phyloP scores from a whole-genome alignment of 345 rosid genomes.

The Combretum micranthum region DNA sequence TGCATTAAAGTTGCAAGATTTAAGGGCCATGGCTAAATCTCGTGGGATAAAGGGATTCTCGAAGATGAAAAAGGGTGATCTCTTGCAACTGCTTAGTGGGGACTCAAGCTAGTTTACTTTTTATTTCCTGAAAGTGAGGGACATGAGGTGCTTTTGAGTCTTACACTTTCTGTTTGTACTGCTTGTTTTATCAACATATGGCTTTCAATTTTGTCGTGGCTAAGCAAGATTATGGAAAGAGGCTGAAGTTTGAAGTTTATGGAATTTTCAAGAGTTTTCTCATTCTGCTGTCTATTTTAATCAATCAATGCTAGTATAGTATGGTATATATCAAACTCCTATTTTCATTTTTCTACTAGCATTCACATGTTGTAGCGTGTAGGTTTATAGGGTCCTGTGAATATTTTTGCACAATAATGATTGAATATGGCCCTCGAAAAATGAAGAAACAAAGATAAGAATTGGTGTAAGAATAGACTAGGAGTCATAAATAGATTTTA shows the following conservation, averaged over 20 bases:
- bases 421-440: too few species aligned
- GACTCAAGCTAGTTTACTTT: constrained; percentile 15
- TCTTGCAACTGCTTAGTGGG: constrained; percentile 48
- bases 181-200: background rate
- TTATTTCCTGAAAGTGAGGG: background rate
- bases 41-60: constrained; percentile 76
- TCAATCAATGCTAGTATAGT: too few species aligned
- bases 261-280: background rate
- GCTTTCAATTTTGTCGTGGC: background rate
- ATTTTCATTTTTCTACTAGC: background rate
- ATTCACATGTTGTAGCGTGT: too few species aligned
- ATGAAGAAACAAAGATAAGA: too few species aligned
- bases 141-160: background rate
- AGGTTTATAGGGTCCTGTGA: too few species aligned
- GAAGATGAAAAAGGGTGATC: constrained; percentile 71
- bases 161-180: constrained; percentile 11
- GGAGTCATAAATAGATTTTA: too few species aligned
- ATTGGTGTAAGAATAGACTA: too few species aligned
- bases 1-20: constrained; percentile 54
- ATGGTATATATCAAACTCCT: background rate
- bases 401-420: too few species aligned
- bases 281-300: background rate
- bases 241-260: too few species aligned
- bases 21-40: constrained; percentile 70
- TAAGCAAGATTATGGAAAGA: too few species aligned